Conservation (phyloP, 1,284 basidiomycete species). For the Tetrapyrgos nigripes region DNA sequence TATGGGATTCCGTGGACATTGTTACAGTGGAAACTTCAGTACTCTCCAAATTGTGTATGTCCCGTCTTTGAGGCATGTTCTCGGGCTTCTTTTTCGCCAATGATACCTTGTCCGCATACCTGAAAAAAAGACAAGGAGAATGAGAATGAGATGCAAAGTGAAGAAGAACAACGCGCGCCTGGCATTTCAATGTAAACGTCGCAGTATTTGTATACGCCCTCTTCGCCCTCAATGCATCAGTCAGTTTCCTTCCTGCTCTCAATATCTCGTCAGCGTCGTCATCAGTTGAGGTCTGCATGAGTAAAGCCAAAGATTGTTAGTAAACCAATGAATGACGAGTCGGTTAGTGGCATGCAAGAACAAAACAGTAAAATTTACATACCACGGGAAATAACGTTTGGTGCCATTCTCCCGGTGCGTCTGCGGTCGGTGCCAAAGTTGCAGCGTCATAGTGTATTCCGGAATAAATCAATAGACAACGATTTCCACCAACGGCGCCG, state of each 20-base stretch:
- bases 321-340: slow-evolving; percentile 4
- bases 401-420: slow-evolving; percentile 85
- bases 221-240: slow-evolving; percentile 72
- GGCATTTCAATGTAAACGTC: slow-evolving; percentile 88
- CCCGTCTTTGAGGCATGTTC: slow-evolving; percentile 88
- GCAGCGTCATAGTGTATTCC: slow-evolving; percentile 95
- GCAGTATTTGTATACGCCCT: slow-evolving; percentile 90
- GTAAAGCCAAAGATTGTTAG: background rate
- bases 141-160: slow-evolving; percentile 2
- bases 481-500: slow-evolving; percentile 32
- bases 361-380: slow-evolving; percentile 23
- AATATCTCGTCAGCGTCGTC: slow-evolving; percentile 63
- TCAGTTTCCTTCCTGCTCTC: slow-evolving; percentile 73
- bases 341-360: background rate
- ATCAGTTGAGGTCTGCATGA: slow-evolving; percentile 24
- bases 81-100: slow-evolving; percentile 92
- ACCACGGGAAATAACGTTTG: slow-evolving; percentile 82
- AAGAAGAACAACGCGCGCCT: slow-evolving; percentile 47
- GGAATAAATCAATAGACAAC: slow-evolving; percentile 84
- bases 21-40: slow-evolving; percentile 44
- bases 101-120: slow-evolving; percentile 81
- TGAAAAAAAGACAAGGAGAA: slow-evolving; percentile 29
- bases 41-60: slow-evolving; percentile 90
- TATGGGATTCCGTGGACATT: too few species aligned
- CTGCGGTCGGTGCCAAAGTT: slow-evolving; percentile 77